Percentiles rank a stretch among this genome's conserved stretches.
phyloP scores from a whole-genome alignment of 192 early-diverging fungal genomes.

The Mortierella hygrophila region DNA sequence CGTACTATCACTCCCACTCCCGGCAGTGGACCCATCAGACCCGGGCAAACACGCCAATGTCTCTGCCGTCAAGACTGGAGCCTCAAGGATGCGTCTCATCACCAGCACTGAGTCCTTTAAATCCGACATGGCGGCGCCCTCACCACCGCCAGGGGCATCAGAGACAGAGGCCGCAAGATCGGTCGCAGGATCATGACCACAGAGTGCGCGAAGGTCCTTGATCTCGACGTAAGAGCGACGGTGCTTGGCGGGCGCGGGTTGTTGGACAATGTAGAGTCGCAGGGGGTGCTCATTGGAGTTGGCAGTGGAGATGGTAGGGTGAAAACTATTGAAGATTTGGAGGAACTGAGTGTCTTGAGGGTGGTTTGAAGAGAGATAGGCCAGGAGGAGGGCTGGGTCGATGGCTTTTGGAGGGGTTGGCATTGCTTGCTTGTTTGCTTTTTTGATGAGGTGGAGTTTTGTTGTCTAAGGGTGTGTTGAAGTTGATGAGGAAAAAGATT shows the following conservation, averaged over 20 bases:
- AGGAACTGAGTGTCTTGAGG: not conserved
- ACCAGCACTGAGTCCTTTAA: not conserved
- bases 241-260: slow-evolving; percentile 14
- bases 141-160: not conserved
- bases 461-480: too few relatives aligned
- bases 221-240: slow-evolving; percentile 17
- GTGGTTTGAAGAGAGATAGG: not conserved
- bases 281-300: not conserved
- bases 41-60: not conserved
- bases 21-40: not conserved
- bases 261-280: slow-evolving; percentile 22
- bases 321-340: not conserved
- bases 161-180: not conserved
- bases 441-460: not conserved
- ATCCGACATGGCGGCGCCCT: not conserved
- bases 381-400: not conserved
- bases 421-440: not conserved
- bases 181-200: not conserved
- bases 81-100: not conserved
- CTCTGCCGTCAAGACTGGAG: not conserved
- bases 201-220: slow-evolving; percentile 13
- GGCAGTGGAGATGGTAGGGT: not conserved
- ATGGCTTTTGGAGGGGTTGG: not conserved
- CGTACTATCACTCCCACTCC: not conserved
- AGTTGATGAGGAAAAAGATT: not conserved